Evolutionary conservation across 306 rosid species (phyloP), one percentile per base, ranked within the genome.

Genomic region (Dryas octopetala): DNA sequence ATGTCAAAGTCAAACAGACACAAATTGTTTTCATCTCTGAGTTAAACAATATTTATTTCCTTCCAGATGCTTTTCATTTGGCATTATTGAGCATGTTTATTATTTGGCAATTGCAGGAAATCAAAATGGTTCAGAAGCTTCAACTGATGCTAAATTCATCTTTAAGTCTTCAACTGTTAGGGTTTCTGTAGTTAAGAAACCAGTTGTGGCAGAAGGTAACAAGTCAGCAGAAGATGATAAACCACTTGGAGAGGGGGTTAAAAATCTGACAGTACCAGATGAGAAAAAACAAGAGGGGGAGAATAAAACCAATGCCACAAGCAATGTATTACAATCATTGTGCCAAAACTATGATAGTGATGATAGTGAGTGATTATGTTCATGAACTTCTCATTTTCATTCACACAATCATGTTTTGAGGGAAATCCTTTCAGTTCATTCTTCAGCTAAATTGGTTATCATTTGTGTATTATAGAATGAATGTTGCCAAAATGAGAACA

Each of bases 321-420:
- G 78, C 61, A 68, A 41, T 54, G 90, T 75, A 17, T 80, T 89
- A 0, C 83, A 71, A 13, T 85, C 86, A 4, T 53, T 93, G 81
- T 84, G 87, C 73, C 91, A 90, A 84, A 76, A 66, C 78, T 88
- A 84, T 47, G 88, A 70, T 10, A 86, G 88, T 17, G 88, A 85
- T 4, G 93, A 83, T 9, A 70, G 66, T 44, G 44, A n/a, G 1
- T 14, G 44, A 45, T 43, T 45, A 62, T 46, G n/a, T 17, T 11
- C 32, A 61, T 61, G 4, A 5, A 12, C 66, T 26, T 4, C 41
- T 11, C 61, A 61, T 61, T 32, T 32, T 32, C 16, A 32, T 61
- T 61, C 66, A 3, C 66, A 38, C 12, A 61, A 32, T 32, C 10
- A 32, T 55, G 61, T n/a, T 1, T 55, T n/a, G 32, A 17, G 61